These are phyloP conservation scores for Rhizopogon vulgaris DNA, from an alignment of 768 basidiomycete genomes.

Conservation along the genomic window DNA sequence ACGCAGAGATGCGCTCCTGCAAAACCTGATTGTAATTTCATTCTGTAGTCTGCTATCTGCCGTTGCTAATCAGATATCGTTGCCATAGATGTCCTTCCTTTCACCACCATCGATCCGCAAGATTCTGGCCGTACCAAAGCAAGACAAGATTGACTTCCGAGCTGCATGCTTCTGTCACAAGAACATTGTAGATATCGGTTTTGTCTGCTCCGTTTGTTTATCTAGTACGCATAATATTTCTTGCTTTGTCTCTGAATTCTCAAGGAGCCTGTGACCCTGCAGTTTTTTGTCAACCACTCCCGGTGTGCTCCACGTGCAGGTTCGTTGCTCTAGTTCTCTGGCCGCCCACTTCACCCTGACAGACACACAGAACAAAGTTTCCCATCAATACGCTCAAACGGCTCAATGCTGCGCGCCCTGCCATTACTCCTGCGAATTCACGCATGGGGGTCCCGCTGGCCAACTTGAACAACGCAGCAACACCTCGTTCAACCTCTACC, in stretches of 20 bases:
- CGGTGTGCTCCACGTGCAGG: slow-evolving; percentile 94
- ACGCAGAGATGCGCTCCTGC: slow-evolving; percentile 80
- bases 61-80: slow-evolving; percentile 1
- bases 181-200: slow-evolving; percentile 92
- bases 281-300: slow-evolving; percentile 94
- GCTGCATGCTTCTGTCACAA: slow-evolving; percentile 99
- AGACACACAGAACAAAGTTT: slow-evolving; percentile 73
- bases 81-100: slow-evolving; percentile 77
- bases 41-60: not conserved
- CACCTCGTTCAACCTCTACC: slow-evolving; percentile 13
- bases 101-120: slow-evolving; percentile 66
- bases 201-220: slow-evolving; percentile 97
- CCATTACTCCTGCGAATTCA: slow-evolving; percentile 21
- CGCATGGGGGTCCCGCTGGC: slow-evolving; percentile 27
- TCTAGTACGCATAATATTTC: slow-evolving; percentile 61
- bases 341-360: not conserved
- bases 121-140: slow-evolving; percentile 78
- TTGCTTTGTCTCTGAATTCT: slow-evolving; percentile 5
- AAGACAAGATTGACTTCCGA: slow-evolving; percentile 93
- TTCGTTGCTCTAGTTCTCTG: slow-evolving; percentile 31
- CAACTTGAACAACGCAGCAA: slow-evolving; percentile 28
- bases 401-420: slow-evolving; percentile 56
- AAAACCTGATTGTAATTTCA: slow-evolving; percentile 70
- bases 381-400: slow-evolving; percentile 88
- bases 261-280: slow-evolving; percentile 1